Evolutionary conservation across 1,284 basidiomycete genomes (phyloP).

Genomic region (Cystobasidium sp.): DNA sequence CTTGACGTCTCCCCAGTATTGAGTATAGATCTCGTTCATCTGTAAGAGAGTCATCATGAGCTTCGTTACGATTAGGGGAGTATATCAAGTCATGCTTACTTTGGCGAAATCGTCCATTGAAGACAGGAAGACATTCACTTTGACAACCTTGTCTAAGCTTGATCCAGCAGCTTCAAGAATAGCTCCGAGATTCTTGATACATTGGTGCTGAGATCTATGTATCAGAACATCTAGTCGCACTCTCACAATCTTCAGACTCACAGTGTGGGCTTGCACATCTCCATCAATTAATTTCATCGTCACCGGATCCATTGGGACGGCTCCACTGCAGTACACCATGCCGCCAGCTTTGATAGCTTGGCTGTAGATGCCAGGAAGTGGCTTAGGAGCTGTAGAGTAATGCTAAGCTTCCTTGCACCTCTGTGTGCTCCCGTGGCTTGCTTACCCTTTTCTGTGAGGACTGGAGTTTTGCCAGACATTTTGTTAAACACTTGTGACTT

Average conservation of each 20-base stretch:
- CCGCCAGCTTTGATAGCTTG: constrained; percentile 25
- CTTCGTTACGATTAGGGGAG: neutral
- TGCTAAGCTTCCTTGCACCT: neutral
- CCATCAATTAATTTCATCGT: constrained; percentile 27
- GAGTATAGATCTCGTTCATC: constrained; percentile 65
- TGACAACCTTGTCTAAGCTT: constrained; percentile 66
- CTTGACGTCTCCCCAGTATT: constrained; percentile 6
- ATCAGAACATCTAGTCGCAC: neutral
- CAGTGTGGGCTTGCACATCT: constrained; percentile 19
- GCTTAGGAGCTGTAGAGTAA: constrained; percentile 9
- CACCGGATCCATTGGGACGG: constrained; percentile 15
- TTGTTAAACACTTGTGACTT: neutral
- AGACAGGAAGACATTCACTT: constrained; percentile 66
- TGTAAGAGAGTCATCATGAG: neutral
- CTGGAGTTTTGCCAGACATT: constrained; percentile 18
- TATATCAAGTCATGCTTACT: neutral
- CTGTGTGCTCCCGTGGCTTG: neutral
- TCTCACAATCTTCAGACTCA: neutral
- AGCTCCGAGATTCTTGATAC: constrained; percentile 63
- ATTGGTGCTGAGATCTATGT: constrained; percentile 61
- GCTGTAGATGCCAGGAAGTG: constrained; percentile 27
- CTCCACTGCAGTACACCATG: constrained; percentile 15
- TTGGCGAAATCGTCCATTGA: constrained; percentile 65
- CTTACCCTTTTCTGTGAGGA: constrained; percentile 21
- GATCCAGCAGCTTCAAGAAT: constrained; percentile 64